phyloP scores from a whole-genome alignment of 495 filamentous ascomycete genomes.

The Baudoinia panamericana region DNA sequence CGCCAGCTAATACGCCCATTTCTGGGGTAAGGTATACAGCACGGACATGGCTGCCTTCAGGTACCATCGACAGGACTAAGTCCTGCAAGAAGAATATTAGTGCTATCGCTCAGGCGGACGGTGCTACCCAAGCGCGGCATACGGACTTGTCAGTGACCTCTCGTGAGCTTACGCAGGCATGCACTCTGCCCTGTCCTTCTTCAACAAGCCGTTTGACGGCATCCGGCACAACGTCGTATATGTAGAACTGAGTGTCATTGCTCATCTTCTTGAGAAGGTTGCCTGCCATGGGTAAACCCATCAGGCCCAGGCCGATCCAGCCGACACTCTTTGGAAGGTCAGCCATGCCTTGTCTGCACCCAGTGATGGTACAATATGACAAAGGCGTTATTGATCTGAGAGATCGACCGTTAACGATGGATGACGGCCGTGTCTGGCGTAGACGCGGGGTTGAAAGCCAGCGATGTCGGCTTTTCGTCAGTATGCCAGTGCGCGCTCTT shows the following conservation, averaged over 20 bases:
- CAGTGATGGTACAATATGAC: not conserved
- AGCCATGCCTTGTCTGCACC: constrained; percentile 6
- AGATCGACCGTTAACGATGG: not conserved
- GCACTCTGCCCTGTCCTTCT: constrained; percentile 23
- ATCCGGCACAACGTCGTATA: constrained; percentile 32
- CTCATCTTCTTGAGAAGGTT: constrained; percentile 33
- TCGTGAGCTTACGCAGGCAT: constrained; percentile 24
- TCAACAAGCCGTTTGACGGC: constrained; percentile 27
- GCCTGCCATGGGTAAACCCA: constrained; percentile 36
- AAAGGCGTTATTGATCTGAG: not conserved
- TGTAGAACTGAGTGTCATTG: constrained; percentile 22
- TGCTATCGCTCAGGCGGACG: no score
- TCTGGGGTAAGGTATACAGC: constrained; percentile 29
- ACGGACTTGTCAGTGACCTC: constrained; percentile 36
- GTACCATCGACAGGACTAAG: constrained; percentile 30
- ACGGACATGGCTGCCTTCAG: constrained; percentile 30
- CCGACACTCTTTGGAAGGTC: constrained; percentile 25
- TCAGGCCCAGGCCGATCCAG: constrained; percentile 39
- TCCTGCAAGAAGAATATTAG: constrained; percentile 23
- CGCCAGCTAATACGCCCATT: constrained; percentile 27
- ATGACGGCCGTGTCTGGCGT: not conserved
- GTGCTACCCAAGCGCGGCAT: constrained; percentile 13
- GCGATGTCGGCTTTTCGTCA: constrained; percentile 3
- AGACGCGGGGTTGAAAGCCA: no score
- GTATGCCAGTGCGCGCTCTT: no score